These are phyloP conservation scores for Tetrapisispora iriomotensis DNA, from an alignment of 805 yeast genomes.

Conservation along the genomic window DNA sequence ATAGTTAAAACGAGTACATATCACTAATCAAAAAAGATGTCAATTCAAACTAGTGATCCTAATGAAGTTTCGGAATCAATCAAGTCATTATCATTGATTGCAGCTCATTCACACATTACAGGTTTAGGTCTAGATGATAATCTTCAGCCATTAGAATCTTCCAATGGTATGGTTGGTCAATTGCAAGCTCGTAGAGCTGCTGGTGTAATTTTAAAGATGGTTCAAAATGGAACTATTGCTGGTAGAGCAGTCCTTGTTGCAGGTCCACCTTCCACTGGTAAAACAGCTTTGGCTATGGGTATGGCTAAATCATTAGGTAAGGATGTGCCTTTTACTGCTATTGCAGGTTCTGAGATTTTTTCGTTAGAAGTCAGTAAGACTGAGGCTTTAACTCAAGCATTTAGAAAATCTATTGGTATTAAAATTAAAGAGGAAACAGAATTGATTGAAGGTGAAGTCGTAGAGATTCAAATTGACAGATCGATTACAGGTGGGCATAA, in stretches of 20 bases:
- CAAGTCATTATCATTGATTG: conserved; percentile 66
- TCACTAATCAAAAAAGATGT: conserved; percentile 16
- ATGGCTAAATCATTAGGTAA: conserved; percentile 58
- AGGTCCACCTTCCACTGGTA: conserved; percentile 98
- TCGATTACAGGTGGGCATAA: conserved; percentile 95
- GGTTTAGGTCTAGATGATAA: conserved; percentile 95
- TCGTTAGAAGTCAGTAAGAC: conserved; percentile 90
- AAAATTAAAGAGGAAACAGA: conserved; percentile 95
- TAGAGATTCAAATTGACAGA: conserved; percentile 89
- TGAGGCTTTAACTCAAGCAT: conserved; percentile 92
- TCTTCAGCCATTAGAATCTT: conserved; percentile 67
- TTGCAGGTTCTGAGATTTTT: conserved; percentile 90
- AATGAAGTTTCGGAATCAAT: conserved; percentile 36
- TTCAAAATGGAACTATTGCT: conserved; percentile 88
- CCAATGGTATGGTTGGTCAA: conserved; percentile 98
- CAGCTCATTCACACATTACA: conserved; percentile 96
- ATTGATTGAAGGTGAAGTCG: conserved; percentile 97
- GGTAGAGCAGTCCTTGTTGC: conserved; percentile 94
- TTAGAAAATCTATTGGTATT: conserved; percentile 91
- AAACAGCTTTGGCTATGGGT: conserved; percentile 97
- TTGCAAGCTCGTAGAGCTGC: conserved; percentile 91
- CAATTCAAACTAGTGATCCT: conserved; percentile 33
- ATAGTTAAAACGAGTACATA: not conserved
- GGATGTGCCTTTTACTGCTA: conserved; percentile 85
- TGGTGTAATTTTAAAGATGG: conserved; percentile 86